These are phyloP conservation scores for Chaetomium globosum DNA, from an alignment of 2,329 filamentous ascomycete genomes.

Conservation along the genomic window DNA sequence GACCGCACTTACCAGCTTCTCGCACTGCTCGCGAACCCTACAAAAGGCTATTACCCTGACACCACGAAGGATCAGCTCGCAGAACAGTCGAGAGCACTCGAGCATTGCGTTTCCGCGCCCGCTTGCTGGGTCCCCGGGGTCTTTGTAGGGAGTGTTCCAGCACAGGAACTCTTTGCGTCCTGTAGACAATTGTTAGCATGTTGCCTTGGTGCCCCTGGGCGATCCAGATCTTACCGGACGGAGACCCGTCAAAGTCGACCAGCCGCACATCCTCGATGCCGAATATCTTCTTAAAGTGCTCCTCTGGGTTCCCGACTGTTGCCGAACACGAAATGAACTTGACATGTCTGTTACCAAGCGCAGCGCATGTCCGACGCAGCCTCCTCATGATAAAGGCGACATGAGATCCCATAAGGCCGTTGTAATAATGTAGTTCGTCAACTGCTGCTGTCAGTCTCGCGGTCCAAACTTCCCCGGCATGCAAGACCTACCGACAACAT, in stretches of 20 bases:
- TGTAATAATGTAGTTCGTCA: conserved; percentile 93
- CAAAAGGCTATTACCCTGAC: conserved; percentile 94
- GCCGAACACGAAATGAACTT: conserved; percentile 96
- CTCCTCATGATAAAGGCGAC: conserved; percentile 94
- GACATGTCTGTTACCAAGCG: conserved; percentile 80
- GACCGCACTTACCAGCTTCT: conserved; percentile 77
- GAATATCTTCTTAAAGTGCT: conserved; percentile 94
- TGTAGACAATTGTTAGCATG: conserved; percentile 17
- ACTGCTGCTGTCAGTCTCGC: conserved; percentile 46
- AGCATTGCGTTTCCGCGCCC: conserved; percentile 80
- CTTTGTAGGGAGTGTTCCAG: conserved; percentile 96
- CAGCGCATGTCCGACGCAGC: conserved; percentile 82
- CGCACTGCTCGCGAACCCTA: conserved; percentile 82
- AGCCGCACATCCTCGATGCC: conserved; percentile 79
- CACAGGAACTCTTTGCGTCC: conserved; percentile 87
- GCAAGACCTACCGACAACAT: conserved; percentile 63
- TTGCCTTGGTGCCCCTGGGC: background rate
- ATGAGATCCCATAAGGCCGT: conserved; percentile 90
- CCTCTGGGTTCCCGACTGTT: conserved; percentile 87
- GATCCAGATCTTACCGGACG: conserved; percentile 60
- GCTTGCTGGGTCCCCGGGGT: conserved; percentile 81
- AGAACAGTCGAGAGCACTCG: conserved; percentile 89
- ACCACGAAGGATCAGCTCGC: conserved; percentile 82
- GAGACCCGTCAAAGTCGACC: conserved; percentile 90
- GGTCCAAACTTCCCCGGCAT: too few relatives aligned